phyloP scores from a whole-genome alignment of 192 early-diverging fungal genomes.

The Borealophlyctis nickersoniae region DNA sequence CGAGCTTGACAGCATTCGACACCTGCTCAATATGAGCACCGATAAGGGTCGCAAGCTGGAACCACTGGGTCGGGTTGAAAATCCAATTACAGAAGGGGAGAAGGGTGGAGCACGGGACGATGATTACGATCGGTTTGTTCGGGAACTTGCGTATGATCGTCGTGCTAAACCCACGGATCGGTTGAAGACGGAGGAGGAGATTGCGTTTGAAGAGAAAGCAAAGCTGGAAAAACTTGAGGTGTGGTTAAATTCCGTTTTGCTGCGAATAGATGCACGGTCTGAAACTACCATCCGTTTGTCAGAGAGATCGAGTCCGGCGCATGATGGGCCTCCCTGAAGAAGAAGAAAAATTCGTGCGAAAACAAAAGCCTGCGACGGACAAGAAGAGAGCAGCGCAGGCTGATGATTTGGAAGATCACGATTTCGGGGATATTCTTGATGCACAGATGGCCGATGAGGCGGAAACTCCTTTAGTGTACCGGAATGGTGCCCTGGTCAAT shows the following conservation, averaged over 20 bases:
- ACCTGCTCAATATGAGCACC: slow-evolving; percentile 51
- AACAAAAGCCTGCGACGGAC: slow-evolving; percentile 4
- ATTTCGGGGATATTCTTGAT: slow-evolving; percentile 23
- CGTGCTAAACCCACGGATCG: slow-evolving; percentile 87
- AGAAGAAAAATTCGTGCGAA: slow-evolving; percentile 6
- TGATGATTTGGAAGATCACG: slow-evolving; percentile 52
- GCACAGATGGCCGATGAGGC: slow-evolving; percentile 28
- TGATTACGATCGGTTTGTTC: slow-evolving; percentile 81
- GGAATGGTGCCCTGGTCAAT: slow-evolving; percentile 51
- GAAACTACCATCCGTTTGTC: no score
- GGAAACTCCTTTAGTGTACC: slow-evolving; percentile 45
- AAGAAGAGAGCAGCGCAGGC: slow-evolving; percentile 40
- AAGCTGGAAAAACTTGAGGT: slow-evolving; percentile 85
- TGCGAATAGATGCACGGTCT: no score
- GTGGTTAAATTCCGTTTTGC: slow-evolving; percentile 18
- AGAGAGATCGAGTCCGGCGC: slow-evolving; percentile 20
- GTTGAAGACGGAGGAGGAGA: slow-evolving; percentile 91
- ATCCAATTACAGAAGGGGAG: no score
- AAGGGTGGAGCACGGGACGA: slow-evolving; percentile 49
- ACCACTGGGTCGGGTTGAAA: slow-evolving; percentile 25
- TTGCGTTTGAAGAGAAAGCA: slow-evolving; percentile 76
- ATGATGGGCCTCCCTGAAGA: slow-evolving; percentile 26
- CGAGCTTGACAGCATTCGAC: slow-evolving; percentile 80
- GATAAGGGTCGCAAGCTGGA: slow-evolving; percentile 13
- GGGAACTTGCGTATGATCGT: slow-evolving; percentile 78